Evolutionary conservation across 1,284 basidiomycete genomes (phyloP), one percentile per base, ranked within the genome.

Genomic region (Sporisorium graminicola): DNA sequence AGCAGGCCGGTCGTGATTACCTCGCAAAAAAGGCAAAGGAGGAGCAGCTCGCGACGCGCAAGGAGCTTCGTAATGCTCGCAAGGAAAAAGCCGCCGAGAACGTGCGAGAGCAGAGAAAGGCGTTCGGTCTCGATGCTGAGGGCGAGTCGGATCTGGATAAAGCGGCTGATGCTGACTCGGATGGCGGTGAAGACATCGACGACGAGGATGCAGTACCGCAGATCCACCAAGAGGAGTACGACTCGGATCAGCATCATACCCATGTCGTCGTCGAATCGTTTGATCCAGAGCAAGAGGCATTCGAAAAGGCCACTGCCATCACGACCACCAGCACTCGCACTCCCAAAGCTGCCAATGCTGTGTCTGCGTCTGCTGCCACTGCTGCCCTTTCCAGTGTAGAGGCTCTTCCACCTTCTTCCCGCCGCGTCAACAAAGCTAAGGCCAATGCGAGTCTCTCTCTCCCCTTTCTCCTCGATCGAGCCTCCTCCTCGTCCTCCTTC

Each of bases 61-160:
- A 58, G 20, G 77, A 76, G 35, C 65, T 74, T 20, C 71, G 76
- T 22, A 58, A 78, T 35, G 79, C 79, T 18, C 65, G 78, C 18
- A 76, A 75, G 37, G 63, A 81, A 47, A 71, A 74, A 61, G 82
- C 82, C 0, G 77, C 76, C 12, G 82, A 84, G 52, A 84, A 84
- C 42, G 78, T 84, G 24, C 66, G 69, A 20, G 78, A 78, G 31
- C 78, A 82, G 54, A 58, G 69, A 35, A 74, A 65, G 22, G 79
- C 79, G 12, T 78, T 67, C 26, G 82, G 79, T n/a, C 68, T 71
- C 13, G 63, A 68, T n/a, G 68, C 67, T 29, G 75, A 77, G 42
- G 78, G 74, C 54, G 79, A 81, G 24, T 74, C 71, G 24, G 79
- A 77, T 40, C 65, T 70, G 50, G 73, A 80, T 10, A 52, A 46